Conservation (phyloP, 2,329 filamentous ascomycete species). For the Trichoderma koningiopsis region DNA sequence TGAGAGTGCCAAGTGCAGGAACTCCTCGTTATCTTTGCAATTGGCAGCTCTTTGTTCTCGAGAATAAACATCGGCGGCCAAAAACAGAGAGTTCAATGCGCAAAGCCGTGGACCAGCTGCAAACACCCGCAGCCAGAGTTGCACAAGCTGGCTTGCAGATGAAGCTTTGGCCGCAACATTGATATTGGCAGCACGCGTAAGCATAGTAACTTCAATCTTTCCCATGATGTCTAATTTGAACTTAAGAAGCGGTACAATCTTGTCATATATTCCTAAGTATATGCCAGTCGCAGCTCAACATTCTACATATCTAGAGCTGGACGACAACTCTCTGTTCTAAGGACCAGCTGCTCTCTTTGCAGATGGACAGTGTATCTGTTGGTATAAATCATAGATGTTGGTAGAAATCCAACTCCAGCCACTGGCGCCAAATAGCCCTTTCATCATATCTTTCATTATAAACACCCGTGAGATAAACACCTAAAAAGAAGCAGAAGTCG, state of each 20-base stretch:
- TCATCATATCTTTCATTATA: neutral
- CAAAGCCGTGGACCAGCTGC: slow-evolving; percentile 4
- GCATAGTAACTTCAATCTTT: neutral
- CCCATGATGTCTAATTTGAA: neutral
- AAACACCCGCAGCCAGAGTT: slow-evolving; percentile 5
- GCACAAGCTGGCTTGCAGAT: neutral
- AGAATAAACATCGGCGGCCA: neutral
- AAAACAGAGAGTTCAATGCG: neutral
- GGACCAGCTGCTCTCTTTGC: neutral
- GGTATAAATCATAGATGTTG: neutral
- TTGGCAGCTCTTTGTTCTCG: neutral
- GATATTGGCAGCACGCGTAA: neutral
- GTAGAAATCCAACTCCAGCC: slow-evolving; percentile 1
- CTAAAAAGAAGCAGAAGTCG: neutral
- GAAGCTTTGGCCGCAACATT: neutral
- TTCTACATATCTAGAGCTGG: neutral
- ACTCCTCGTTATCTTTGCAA: neutral
- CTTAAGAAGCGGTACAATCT: neutral
- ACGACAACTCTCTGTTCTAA: neutral
- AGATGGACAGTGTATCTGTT: neutral
- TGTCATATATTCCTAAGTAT: neutral
- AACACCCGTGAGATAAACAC: neutral
- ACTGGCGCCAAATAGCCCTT: neutral
- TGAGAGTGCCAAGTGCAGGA: neutral
- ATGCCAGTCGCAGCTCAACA: neutral